Percentiles rank a stretch among this genome's conserved stretches.
Evolutionary conservation across 495 filamentous ascomycete genomes (phyloP).

Genomic region (Clavariopsis aquatica): DNA sequence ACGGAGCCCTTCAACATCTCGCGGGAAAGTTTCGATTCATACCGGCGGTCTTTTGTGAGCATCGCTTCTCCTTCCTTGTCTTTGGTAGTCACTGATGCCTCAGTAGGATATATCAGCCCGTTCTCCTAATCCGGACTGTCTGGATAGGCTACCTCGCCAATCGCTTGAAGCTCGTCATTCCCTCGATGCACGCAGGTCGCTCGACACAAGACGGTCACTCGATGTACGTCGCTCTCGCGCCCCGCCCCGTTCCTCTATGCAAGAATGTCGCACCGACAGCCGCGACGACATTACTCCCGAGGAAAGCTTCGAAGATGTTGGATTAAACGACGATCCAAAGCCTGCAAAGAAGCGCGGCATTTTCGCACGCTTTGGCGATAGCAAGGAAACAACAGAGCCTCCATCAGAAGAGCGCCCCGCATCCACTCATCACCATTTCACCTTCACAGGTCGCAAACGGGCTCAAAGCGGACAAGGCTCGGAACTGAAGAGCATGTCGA

Average conservation of each 20-base stretch:
- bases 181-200: slow-evolving; percentile 69
- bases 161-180: slow-evolving; percentile 43
- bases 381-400: slow-evolving; percentile 46
- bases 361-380: slow-evolving; percentile 81
- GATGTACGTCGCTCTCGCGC: slow-evolving; percentile 63
- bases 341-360: slow-evolving; percentile 73
- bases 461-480: slow-evolving; percentile 72
- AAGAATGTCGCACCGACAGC: slow-evolving; percentile 47
- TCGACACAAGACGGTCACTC: slow-evolving; percentile 66
- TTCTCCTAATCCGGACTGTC: slow-evolving; percentile 65
- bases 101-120: slow-evolving; percentile 86
- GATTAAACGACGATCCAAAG: slow-evolving; percentile 71
- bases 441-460: slow-evolving; percentile 70
- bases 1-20: slow-evolving; percentile 97
- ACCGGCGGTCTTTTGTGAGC: slow-evolving; percentile 90
- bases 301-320: slow-evolving; percentile 87
- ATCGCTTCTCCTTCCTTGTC: slow-evolving; percentile 3
- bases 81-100: slow-evolving; percentile 10
- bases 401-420: slow-evolving; percentile 43
- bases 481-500: slow-evolving; percentile 45
- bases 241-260: slow-evolving; percentile 51
- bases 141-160: slow-evolving; percentile 60
- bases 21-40: slow-evolving; percentile 96
- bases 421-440: slow-evolving; percentile 59
- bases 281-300: slow-evolving; percentile 49